Evolutionary conservation across 495 filamentous ascomycete species (phyloP).

Genomic region (Penicillium cinerascens): DNA sequence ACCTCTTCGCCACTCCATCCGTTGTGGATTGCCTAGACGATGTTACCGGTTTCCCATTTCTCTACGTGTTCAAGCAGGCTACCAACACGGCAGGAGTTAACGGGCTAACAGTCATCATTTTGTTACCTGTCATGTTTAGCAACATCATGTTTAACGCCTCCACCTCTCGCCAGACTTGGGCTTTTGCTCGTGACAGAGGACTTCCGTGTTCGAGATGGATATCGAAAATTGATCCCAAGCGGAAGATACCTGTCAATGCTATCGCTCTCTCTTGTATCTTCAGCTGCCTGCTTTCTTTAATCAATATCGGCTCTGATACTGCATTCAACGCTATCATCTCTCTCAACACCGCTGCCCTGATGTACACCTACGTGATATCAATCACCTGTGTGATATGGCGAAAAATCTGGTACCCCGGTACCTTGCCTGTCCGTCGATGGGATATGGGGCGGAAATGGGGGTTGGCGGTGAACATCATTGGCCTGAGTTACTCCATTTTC

Average conservation of each 20-base stretch:
- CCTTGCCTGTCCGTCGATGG: no score
- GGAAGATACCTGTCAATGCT: slow-evolving; percentile 50
- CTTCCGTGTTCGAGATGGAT: slow-evolving; percentile 31
- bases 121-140: slow-evolving; percentile 36
- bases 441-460: no score
- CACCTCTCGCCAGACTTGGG: slow-evolving; percentile 37
- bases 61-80: slow-evolving; percentile 27
- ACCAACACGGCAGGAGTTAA: slow-evolving; percentile 20
- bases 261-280: slow-evolving; percentile 28
- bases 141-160: slow-evolving; percentile 32
- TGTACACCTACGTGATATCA: no score
- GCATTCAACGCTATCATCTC: no score
- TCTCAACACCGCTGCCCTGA: no score
- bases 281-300: no score
- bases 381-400: no score
- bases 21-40: slow-evolving; percentile 28
- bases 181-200: slow-evolving; percentile 46
- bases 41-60: slow-evolving; percentile 27
- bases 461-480: no score
- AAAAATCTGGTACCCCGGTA: no score
- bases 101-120: slow-evolving; percentile 31
- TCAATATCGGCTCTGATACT: no score
- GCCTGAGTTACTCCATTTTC: no score
- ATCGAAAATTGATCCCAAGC: slow-evolving; percentile 29
- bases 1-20: slow-evolving; percentile 40